A percentile compares a stretch with the other conserved stretches of the same genome.
These are phyloP conservation scores for Boletellus sp. DNA, from an alignment of 768 basidiomycete species.

Conservation along the genomic window DNA sequence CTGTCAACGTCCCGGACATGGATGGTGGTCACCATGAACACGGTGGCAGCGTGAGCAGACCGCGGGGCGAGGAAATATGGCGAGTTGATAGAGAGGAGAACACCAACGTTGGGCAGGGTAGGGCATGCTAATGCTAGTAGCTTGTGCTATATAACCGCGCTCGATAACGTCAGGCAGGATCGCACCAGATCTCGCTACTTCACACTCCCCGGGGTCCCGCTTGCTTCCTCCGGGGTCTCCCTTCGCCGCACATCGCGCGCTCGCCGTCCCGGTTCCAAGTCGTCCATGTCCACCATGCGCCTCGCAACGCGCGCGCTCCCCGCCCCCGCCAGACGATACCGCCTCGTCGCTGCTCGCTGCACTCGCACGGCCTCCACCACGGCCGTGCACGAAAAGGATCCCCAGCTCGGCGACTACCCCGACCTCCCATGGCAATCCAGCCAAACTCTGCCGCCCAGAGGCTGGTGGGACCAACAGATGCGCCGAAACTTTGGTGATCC, in stretches of 20 bases:
- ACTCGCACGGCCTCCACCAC: conserved; percentile 15
- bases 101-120: conserved; percentile 1
- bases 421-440: conserved; percentile 63
- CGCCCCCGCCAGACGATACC: conserved; percentile 1
- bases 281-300: conserved; percentile 19
- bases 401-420: conserved; percentile 72
- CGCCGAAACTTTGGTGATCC: conserved; percentile 80
- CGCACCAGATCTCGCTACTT: conserved; percentile 11
- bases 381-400: conserved; percentile 44
- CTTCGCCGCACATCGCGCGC: conserved; percentile 1
- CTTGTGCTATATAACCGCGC: conserved; percentile 15
- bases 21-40: conserved; percentile 18
- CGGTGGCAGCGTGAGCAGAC: conserved; percentile 25
- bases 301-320: conserved; percentile 13
- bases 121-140: background rate
- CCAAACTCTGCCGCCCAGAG: conserved; percentile 58
- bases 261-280: conserved; percentile 9
- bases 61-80: conserved; percentile 10
- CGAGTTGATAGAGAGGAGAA: conserved; percentile 11
- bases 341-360: background rate
- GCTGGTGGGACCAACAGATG: conserved; percentile 76
- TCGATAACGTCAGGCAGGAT: background rate
- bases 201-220: conserved; percentile 22
- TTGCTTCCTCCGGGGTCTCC: conserved; percentile 19
- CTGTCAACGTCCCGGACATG: conserved; percentile 44